A percentile compares a stretch with the other conserved stretches of the same genome.
Evolutionary conservation across 352 stramenopile species (phyloP).

Genomic region (Phytophthora rubi): DNA sequence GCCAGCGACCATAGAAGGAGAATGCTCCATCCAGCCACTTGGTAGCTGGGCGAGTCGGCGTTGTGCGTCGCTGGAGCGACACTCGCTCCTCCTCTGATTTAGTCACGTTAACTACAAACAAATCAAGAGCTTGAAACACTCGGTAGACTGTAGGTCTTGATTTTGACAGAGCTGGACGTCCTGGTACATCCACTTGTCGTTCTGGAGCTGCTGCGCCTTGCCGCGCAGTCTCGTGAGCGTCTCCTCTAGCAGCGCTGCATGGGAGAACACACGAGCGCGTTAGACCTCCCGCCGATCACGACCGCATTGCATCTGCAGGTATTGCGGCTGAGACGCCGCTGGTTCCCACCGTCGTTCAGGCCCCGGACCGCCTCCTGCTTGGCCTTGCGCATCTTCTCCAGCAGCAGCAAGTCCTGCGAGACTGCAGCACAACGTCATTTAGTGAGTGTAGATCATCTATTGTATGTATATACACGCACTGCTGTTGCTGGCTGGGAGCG

Average conservation of each 20-base stretch:
- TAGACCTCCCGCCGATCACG: not conserved
- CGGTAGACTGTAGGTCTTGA: not conserved
- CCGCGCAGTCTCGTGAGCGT: conserved; percentile 56
- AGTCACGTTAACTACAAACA: conserved; percentile 45
- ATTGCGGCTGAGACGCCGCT: not conserved
- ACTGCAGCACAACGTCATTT: conserved; percentile 13
- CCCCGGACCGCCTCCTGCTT: conserved; percentile 51
- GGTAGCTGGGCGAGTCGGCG: conserved; percentile 34
- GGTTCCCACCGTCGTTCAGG: conserved; percentile 49
- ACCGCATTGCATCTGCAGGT: not conserved
- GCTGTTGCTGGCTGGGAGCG: conserved; percentile 6
- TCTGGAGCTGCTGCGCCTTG: conserved; percentile 63
- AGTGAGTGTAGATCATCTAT: too few species aligned
- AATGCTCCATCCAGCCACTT: conserved; percentile 26
- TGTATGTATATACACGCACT: conserved; percentile 9
- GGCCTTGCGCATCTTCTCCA: conserved; percentile 61
- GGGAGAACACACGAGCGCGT: not conserved
- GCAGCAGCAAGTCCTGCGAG: conserved; percentile 50
- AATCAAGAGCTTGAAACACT: conserved; percentile 29
- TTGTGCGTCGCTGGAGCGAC: conserved; percentile 4
- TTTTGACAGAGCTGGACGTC: conserved; percentile 54
- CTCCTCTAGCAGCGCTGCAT: conserved; percentile 58
- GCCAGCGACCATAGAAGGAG: conserved; percentile 1
- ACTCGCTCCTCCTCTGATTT: conserved; percentile 13
- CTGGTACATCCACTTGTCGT: conserved; percentile 83